Percentiles rank a stretch among this genome's conserved stretches.
Evolutionary conservation across 2,329 filamentous ascomycete species (phyloP).

Genomic region (Paracorniculantispora psalliotae): DNA sequence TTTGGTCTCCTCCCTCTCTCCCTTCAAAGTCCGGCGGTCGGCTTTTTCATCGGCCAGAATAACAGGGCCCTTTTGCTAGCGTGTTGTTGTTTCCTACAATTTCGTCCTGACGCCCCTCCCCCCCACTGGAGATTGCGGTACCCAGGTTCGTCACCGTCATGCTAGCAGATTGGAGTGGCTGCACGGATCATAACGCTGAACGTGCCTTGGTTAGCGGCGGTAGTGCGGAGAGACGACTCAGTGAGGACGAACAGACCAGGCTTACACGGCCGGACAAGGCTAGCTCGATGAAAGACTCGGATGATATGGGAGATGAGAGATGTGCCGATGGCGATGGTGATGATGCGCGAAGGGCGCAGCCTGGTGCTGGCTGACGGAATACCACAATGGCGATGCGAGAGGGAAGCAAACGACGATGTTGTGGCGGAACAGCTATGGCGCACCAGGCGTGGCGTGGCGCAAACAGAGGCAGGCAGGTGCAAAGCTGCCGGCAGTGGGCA

Average conservation of each 20-base stretch:
- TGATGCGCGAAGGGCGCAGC: neutral
- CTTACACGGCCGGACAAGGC: constrained; percentile 1
- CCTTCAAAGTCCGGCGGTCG: neutral
- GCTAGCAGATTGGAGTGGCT: constrained; percentile 3
- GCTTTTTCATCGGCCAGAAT: constrained; percentile 1
- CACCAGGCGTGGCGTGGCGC: neutral
- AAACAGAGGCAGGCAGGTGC: neutral
- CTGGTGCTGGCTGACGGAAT: neutral
- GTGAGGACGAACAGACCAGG: neutral
- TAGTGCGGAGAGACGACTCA: neutral
- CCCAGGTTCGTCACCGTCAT: constrained; percentile 4
- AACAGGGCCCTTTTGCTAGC: constrained; percentile 6
- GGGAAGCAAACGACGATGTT: neutral
- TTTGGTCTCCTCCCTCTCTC: neutral
- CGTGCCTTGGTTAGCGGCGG: constrained; percentile 8
- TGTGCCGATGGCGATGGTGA: neutral
- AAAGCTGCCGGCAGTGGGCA: too few species aligned
- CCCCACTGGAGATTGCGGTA: constrained; percentile 1
- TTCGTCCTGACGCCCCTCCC: neutral
- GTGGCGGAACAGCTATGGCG: constrained; percentile 1
- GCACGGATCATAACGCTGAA: constrained; percentile 12
- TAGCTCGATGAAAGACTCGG: neutral
- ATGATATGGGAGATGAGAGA: neutral
- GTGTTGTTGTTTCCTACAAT: neutral
- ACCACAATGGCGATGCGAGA: neutral